These are phyloP conservation scores for Xylaria grammica DNA, from an alignment of 495 filamentous ascomycete species.

Conservation along the genomic window DNA sequence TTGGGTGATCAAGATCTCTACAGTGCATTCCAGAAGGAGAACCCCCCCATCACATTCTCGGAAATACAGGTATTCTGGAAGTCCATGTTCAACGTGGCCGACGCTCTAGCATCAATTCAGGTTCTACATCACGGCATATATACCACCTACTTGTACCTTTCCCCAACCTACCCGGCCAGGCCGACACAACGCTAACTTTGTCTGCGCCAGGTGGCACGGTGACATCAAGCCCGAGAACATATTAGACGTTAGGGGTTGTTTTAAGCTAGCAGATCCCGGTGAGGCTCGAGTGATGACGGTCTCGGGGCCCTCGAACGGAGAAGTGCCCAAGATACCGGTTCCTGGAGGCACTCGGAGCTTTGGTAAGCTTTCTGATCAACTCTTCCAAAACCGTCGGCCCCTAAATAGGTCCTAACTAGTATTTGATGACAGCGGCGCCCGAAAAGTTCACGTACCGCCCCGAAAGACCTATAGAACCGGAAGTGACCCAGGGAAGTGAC, in stretches of 20 bases:
- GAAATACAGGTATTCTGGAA: conserved; percentile 41
- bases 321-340: conserved; percentile 16
- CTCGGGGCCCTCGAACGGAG: conserved; percentile 29
- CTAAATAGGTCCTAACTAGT: not conserved
- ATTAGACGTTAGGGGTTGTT: conserved; percentile 36
- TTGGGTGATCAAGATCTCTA: conserved; percentile 40
- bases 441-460: conserved; percentile 23
- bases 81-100: conserved; percentile 37
- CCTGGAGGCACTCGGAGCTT: conserved; percentile 10
- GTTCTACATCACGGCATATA: conserved; percentile 21
- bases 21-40: conserved; percentile 30
- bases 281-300: conserved; percentile 39
- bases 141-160: conserved; percentile 30
- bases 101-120: conserved; percentile 30
- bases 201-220: conserved; percentile 40
- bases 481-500: conserved; percentile 36
- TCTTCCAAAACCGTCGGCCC: not conserved
- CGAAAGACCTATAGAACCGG: conserved; percentile 1
- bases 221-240: conserved; percentile 52
- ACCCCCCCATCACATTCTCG: conserved; percentile 32
- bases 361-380: not conserved
- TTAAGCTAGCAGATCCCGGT: conserved; percentile 46
- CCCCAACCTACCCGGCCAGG: not conserved
- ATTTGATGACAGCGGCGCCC: conserved; percentile 36
- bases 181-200: not conserved